Percentiles rank a stretch among this genome's conserved stretches.
Evolutionary conservation across 2,329 filamentous ascomycete species (phyloP).

Genomic region (Beauveria bassiana): DNA sequence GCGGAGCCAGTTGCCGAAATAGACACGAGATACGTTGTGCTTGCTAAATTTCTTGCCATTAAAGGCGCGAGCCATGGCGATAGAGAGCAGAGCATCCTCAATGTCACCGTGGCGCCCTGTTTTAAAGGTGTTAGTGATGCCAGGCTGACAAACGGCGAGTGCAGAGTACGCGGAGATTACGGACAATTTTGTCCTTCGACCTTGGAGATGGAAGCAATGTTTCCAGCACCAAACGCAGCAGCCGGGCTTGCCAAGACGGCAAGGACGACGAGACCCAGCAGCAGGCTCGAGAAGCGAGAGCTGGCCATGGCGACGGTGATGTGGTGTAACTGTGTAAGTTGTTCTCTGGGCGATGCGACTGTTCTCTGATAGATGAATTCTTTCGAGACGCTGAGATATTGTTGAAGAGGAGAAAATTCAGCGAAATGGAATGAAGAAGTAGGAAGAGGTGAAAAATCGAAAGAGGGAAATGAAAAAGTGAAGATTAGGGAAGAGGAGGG

Average conservation of each 20-base stretch:
- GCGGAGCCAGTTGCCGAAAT: slow-evolving; percentile 92
- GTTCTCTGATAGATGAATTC: background rate
- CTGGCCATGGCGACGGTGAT: slow-evolving; percentile 41
- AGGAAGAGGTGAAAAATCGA: slow-evolving; percentile 9
- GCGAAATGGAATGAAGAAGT: background rate
- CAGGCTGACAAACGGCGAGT: background rate
- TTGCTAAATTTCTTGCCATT: slow-evolving; percentile 77
- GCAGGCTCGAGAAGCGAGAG: slow-evolving; percentile 39
- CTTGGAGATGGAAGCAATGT: slow-evolving; percentile 73
- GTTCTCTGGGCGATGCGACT: background rate
- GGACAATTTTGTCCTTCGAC: slow-evolving; percentile 77
- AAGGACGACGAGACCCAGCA: slow-evolving; percentile 52
- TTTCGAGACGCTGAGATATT: slow-evolving; percentile 12
- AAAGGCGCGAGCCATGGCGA: slow-evolving; percentile 49
- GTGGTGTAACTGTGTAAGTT: background rate
- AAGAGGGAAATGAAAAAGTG: slow-evolving; percentile 13
- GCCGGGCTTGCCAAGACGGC: slow-evolving; percentile 60
- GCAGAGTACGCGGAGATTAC: slow-evolving; percentile 19
- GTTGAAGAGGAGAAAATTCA: background rate
- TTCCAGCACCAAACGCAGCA: slow-evolving; percentile 78
- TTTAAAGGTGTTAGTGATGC: slow-evolving; percentile 11
- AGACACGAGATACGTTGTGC: slow-evolving; percentile 79
- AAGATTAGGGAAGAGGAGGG: slow-evolving; percentile 14
- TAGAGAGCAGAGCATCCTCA: slow-evolving; percentile 75
- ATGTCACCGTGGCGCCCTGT: slow-evolving; percentile 82